Conservation (phyloP, 2,329 filamentous ascomycete species). For the Exophiala oligosperma region DNA sequence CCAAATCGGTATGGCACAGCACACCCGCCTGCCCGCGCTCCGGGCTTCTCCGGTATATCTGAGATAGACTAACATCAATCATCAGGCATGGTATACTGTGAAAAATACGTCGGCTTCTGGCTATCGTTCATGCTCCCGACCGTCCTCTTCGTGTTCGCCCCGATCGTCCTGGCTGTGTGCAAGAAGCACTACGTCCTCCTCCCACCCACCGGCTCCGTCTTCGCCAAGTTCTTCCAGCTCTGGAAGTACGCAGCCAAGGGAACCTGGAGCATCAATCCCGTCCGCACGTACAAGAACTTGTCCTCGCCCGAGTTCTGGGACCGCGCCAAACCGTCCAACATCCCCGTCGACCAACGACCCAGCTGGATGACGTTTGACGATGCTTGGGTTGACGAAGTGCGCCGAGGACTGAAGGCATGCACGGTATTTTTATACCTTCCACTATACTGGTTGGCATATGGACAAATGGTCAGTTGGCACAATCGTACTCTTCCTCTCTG, state of each 20-base stretch:
- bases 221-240: constrained; percentile 66
- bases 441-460: constrained; percentile 59
- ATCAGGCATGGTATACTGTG: constrained; percentile 57
- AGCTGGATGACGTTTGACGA: constrained; percentile 81
- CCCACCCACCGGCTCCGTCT: constrained; percentile 71
- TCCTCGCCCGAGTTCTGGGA: constrained; percentile 66
- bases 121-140: constrained; percentile 69
- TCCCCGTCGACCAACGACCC: constrained; percentile 60
- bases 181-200: constrained; percentile 63
- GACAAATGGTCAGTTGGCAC: constrained; percentile 45
- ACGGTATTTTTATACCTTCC: constrained; percentile 65
- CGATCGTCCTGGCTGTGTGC: constrained; percentile 59
- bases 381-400: constrained; percentile 77
- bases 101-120: constrained; percentile 77
- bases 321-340: constrained; percentile 64
- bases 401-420: constrained; percentile 68
- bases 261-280: constrained; percentile 62
- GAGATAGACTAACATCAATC: neutral
- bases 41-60: no score
- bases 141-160: constrained; percentile 62
- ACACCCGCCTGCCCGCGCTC: neutral
- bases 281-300: constrained; percentile 57
- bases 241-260: constrained; percentile 63
- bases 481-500: neutral
- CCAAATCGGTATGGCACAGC: constrained; percentile 60